Conservation (phyloP, 2,329 filamentous ascomycete species). For the Remersonia thermophila region DNA sequence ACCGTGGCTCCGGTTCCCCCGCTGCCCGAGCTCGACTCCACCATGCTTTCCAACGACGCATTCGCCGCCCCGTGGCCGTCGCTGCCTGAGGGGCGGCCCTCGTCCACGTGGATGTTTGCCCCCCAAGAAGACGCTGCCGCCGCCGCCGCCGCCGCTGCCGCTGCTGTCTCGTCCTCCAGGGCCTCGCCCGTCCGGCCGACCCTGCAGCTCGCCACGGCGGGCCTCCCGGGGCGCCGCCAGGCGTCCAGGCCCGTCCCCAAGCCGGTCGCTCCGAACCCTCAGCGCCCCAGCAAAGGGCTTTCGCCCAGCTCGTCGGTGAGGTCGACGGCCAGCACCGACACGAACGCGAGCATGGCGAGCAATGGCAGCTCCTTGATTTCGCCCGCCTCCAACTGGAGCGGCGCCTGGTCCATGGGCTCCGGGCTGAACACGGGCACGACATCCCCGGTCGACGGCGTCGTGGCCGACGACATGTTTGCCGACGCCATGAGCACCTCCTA, state of each 20-base stretch:
- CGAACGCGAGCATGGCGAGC: constrained; percentile 26
- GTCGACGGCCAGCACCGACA: constrained; percentile 30
- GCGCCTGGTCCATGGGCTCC: constrained; percentile 28
- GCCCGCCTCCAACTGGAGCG: constrained; percentile 34
- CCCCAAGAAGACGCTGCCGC: background rate
- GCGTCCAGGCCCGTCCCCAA: constrained; percentile 16
- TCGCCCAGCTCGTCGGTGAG: constrained; percentile 37
- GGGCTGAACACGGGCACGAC: constrained; percentile 32
- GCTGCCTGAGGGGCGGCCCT: background rate
- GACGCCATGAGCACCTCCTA: constrained; percentile 14
- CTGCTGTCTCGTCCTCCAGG: background rate
- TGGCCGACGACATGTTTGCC: constrained; percentile 20
- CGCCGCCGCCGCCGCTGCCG: constrained; percentile 4
- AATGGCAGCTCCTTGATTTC: constrained; percentile 31
- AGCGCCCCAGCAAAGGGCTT: constrained; percentile 29
- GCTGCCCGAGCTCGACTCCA: constrained; percentile 23
- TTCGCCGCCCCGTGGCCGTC: constrained; percentile 22
- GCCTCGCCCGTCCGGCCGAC: constrained; percentile 18
- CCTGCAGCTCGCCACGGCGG: constrained; percentile 28
- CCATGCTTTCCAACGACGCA: constrained; percentile 9
- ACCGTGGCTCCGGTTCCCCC: constrained; percentile 10
- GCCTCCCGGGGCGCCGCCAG: constrained; percentile 22
- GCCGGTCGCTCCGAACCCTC: constrained; percentile 6
- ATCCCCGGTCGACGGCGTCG: constrained; percentile 30
- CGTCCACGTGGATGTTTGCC: too few relatives aligned